Percentiles rank a stretch among this genome's conserved stretches.
Conservation (phyloP, 75 land plant species). For the Ceratopteris richardii region DNA sequence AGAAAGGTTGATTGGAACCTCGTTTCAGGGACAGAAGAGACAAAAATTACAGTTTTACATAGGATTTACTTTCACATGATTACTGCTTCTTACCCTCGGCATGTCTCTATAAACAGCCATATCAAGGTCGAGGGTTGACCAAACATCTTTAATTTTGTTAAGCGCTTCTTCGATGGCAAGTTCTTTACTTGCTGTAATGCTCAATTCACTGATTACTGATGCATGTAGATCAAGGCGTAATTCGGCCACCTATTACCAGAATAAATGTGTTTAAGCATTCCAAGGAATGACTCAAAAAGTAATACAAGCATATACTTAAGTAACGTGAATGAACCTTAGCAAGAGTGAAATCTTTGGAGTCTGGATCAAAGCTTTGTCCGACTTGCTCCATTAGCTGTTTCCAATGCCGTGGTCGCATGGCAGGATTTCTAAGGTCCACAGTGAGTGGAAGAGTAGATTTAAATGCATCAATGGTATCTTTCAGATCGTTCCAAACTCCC, state of each 20-base stretch:
- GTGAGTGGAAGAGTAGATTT: conserved; percentile 27
- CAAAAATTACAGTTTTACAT: no score
- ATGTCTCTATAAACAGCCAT: conserved; percentile 11
- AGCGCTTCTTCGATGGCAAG: conserved; percentile 26
- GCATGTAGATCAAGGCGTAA: conserved; percentile 23
- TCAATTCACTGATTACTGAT: conserved; percentile 17
- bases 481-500: conserved; percentile 21
- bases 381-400: conserved; percentile 25
- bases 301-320: no score
- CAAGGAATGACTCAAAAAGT: background rate
- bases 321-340: conserved; percentile 14
- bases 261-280: background rate
- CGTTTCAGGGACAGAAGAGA: background rate
- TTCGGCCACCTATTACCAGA: conserved; percentile 18
- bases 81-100: background rate
- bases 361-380: conserved; percentile 24
- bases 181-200: conserved; percentile 24
- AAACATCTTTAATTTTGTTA: conserved; percentile 13
- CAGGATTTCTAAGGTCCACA: conserved; percentile 27
- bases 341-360: conserved; percentile 19
- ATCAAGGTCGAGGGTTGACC: conserved; percentile 20
- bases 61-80: background rate
- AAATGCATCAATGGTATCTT: conserved; percentile 29
- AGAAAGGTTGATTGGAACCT: no score
- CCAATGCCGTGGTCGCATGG: conserved; percentile 29